A percentile compares a stretch with the other conserved stretches of the same genome.
phyloP scores from a whole-genome alignment of 768 basidiomycete genomes.

The Termitomyces sp. region DNA sequence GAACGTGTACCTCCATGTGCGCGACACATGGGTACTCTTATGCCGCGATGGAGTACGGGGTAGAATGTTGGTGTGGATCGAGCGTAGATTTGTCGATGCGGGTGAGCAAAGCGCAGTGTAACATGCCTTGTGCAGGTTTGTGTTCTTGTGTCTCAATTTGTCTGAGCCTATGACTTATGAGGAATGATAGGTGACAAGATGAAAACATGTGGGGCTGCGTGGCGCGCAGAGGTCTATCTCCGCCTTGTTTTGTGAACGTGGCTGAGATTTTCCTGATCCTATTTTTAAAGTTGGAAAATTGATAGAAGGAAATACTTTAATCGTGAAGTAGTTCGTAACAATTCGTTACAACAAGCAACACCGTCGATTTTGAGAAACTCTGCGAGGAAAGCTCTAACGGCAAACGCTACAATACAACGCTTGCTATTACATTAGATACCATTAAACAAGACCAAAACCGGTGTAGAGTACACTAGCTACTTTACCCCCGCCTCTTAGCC shows the following conservation, averaged over 20 bases:
- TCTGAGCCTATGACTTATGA: background rate
- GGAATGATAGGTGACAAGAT: conserved; percentile 18
- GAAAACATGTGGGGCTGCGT: conserved; percentile 29
- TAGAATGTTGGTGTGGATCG: conserved; percentile 31
- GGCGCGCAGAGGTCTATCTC: conserved; percentile 26
- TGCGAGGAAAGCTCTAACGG: too few species aligned
- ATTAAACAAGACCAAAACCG: too few species aligned
- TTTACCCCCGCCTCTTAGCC: too few species aligned
- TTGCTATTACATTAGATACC: too few species aligned
- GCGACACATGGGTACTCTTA: conserved; percentile 22
- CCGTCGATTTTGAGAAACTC: too few species aligned
- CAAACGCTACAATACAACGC: too few species aligned
- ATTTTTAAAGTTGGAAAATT: background rate
- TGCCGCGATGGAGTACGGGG: conserved; percentile 30
- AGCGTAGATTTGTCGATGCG: conserved; percentile 17
- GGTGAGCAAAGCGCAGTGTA: conserved; percentile 22
- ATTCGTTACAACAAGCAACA: too few species aligned
- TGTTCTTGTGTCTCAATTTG: background rate
- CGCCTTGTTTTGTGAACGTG: background rate
- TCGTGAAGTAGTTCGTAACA: too few species aligned
- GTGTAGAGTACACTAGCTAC: too few species aligned
- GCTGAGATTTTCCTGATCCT: background rate
- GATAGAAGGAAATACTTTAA: background rate
- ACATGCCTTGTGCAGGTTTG: conserved; percentile 27
- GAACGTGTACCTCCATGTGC: conserved; percentile 24